Percentiles rank a stretch among this genome's conserved stretches.
Conservation (phyloP, 192 early-diverging fungal species). For the Bifiguratus adelaidae region DNA sequence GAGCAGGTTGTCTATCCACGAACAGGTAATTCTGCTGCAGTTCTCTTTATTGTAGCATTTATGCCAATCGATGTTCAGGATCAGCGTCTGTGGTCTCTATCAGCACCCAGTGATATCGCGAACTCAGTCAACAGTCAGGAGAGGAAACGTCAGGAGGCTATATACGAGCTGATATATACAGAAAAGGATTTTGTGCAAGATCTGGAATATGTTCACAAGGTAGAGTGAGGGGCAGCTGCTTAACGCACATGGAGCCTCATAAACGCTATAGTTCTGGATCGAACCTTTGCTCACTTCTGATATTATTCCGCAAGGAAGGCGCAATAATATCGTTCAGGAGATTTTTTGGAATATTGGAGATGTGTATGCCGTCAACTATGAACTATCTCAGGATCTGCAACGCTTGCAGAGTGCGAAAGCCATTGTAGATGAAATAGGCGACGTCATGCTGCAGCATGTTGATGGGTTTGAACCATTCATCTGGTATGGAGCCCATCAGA, state of each 20-base stretch:
- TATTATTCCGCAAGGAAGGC: constrained; percentile 49
- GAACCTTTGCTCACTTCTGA: constrained; percentile 46
- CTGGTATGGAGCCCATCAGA: constrained; percentile 74
- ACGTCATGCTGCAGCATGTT: constrained; percentile 59
- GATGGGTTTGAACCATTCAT: constrained; percentile 61
- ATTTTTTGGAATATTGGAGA: constrained; percentile 75
- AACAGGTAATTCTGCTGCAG: constrained; percentile 12
- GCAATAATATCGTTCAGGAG: constrained; percentile 59
- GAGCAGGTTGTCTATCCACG: constrained; percentile 26
- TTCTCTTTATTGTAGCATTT: neutral
- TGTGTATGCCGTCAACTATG: constrained; percentile 48
- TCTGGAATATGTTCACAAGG: constrained; percentile 68
- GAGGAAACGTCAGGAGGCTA: constrained; percentile 86
- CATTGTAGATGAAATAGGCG: constrained; percentile 74
- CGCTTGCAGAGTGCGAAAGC: constrained; percentile 45
- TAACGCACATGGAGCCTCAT: neutral
- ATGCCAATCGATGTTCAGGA: constrained; percentile 26
- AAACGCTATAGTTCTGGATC: constrained; percentile 42
- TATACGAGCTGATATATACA: constrained; percentile 85
- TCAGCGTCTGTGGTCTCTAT: constrained; percentile 72
- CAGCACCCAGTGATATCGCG: too few relatives aligned
- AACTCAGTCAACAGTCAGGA: too few relatives aligned
- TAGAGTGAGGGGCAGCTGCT: too few relatives aligned
- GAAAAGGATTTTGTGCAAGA: constrained; percentile 91
- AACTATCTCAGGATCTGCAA: constrained; percentile 55